Evolutionary conservation across 495 filamentous ascomycete genomes (phyloP).

Genomic region (Aspergillus heteromorphus): DNA sequence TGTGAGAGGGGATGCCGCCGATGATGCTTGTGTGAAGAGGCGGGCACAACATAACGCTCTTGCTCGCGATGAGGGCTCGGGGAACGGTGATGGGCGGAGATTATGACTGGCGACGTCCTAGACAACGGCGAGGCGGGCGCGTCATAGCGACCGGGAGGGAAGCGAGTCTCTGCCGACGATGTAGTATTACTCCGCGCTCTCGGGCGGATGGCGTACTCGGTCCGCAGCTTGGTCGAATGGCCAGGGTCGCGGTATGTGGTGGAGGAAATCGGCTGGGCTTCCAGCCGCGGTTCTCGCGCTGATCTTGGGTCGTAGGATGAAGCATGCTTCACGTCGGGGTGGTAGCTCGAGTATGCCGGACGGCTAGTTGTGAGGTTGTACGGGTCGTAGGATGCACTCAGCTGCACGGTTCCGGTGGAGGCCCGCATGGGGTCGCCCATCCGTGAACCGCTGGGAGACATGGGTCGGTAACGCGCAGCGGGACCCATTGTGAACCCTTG

Average conservation of each 20-base stretch:
- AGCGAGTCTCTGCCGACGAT: slow-evolving; percentile 24
- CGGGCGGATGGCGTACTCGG: slow-evolving; percentile 39
- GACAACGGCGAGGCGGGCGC: slow-evolving; percentile 22
- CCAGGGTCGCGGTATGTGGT: slow-evolving; percentile 30
- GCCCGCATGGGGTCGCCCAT: slow-evolving; percentile 40
- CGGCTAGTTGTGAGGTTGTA: slow-evolving; percentile 25
- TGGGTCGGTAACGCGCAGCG: slow-evolving; percentile 22
- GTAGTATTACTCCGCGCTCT: slow-evolving; percentile 36
- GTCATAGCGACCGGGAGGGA: slow-evolving; percentile 19
- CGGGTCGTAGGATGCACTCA: slow-evolving; percentile 32
- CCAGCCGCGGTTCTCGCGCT: slow-evolving; percentile 23
- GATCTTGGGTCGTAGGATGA: slow-evolving; percentile 26
- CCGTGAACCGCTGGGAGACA: slow-evolving; percentile 33
- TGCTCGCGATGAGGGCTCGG: slow-evolving; percentile 27
- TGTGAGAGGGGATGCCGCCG: slow-evolving; percentile 27
- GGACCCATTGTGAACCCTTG: slow-evolving; percentile 17
- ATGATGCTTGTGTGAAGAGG: slow-evolving; percentile 22
- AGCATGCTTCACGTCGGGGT: slow-evolving; percentile 29
- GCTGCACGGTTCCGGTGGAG: slow-evolving; percentile 43
- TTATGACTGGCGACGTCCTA: slow-evolving; percentile 25
- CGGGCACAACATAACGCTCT: slow-evolving; percentile 26
- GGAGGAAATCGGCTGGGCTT: slow-evolving; percentile 33
- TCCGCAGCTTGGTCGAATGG: slow-evolving; percentile 31
- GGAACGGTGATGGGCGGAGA: slow-evolving; percentile 23
- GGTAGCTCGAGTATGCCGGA: slow-evolving; percentile 30